These are phyloP conservation scores for Juglanconis oblonga DNA, from an alignment of 2,329 filamentous ascomycete genomes.

Conservation along the genomic window DNA sequence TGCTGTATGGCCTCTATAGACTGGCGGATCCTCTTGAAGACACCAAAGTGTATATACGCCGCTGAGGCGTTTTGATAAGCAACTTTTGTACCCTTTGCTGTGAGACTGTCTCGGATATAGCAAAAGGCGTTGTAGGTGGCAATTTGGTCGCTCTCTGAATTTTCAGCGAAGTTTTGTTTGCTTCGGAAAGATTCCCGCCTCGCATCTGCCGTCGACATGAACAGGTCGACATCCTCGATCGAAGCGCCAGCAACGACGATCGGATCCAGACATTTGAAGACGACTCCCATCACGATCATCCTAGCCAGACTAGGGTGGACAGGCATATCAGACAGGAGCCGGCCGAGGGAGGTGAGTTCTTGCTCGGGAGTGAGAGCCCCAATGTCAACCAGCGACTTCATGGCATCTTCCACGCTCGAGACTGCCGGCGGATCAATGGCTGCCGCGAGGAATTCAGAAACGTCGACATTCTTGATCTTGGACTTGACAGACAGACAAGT, in stretches of 20 bases:
- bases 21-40: slow-evolving; percentile 32
- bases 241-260: slow-evolving; percentile 39
- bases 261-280: slow-evolving; percentile 50
- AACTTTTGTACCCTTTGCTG: not conserved
- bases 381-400: slow-evolving; percentile 36
- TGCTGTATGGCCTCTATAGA: slow-evolving; percentile 34
- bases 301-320: slow-evolving; percentile 44
- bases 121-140: not conserved
- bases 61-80: no score
- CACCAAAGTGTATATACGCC: slow-evolving; percentile 23
- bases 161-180: not conserved
- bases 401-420: slow-evolving; percentile 33
- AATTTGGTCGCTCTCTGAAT: not conserved
- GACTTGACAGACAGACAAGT: slow-evolving; percentile 41
- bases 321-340: slow-evolving; percentile 26
- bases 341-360: slow-evolving; percentile 42
- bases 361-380: slow-evolving; percentile 41
- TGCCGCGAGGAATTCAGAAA: slow-evolving; percentile 38
- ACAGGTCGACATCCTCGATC: not conserved
- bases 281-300: slow-evolving; percentile 46
- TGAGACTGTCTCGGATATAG: not conserved
- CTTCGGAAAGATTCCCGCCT: not conserved
- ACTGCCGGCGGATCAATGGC: slow-evolving; percentile 42
- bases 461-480: slow-evolving; percentile 33
- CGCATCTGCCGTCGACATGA: not conserved